Evolutionary conservation across 1,139 yeast species (phyloP).

Genomic region (Scheffersomyces titani): DNA sequence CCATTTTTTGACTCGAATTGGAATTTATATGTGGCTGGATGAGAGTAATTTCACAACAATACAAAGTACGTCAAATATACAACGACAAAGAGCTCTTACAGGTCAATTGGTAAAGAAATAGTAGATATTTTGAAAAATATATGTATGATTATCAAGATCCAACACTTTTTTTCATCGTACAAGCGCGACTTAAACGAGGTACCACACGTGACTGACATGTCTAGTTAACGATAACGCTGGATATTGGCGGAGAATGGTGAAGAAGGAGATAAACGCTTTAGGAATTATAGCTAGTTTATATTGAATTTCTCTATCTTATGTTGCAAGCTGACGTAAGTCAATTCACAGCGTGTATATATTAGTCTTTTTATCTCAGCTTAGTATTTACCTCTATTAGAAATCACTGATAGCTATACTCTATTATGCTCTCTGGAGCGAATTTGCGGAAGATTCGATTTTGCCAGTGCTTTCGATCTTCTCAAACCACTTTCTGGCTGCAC

Average conservation of each 20-base stretch:
- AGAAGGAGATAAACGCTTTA: not conserved
- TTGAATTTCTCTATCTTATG: too few species aligned
- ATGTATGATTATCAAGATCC: not conserved
- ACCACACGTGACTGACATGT: not conserved
- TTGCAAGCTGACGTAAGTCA: not conserved
- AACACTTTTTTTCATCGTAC: not conserved
- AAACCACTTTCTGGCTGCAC: constrained; percentile 67
- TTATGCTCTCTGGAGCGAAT: not conserved
- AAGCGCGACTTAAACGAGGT: not conserved
- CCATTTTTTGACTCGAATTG: constrained; percentile 41
- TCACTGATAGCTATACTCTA: constrained; percentile 1
- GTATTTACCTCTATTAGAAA: not conserved
- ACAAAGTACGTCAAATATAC: not conserved
- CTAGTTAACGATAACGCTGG: too few species aligned
- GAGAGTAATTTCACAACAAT: not conserved
- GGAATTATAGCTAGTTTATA: not conserved
- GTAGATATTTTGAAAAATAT: not conserved
- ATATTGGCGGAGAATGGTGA: not conserved
- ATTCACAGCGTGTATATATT: not conserved
- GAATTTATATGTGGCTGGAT: not conserved
- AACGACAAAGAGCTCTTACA: not conserved
- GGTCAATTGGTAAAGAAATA: not conserved
- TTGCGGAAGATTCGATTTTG: not conserved
- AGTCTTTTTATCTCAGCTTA: not conserved
- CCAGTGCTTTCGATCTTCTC: constrained; percentile 49